Percentiles rank a stretch among this genome's conserved stretches.
Conservation (phyloP, 2,329 filamentous ascomycete species). For the Nigrograna mackinnonii region DNA sequence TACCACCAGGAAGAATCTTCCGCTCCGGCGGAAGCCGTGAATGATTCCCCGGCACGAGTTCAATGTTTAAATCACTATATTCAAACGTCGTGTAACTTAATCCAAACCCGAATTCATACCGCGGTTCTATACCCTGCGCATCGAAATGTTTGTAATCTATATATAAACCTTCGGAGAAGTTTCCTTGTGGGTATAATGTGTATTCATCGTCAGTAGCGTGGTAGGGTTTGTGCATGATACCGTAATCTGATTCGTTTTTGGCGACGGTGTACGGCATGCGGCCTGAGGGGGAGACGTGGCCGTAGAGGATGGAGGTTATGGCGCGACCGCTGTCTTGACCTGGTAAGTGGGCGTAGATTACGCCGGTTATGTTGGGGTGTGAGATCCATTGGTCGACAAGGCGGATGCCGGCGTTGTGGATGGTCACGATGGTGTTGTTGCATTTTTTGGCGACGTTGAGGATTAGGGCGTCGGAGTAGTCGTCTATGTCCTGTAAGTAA, state of each 20-base stretch:
- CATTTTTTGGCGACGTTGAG: slow-evolving; percentile 45
- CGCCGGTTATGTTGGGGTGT: slow-evolving; percentile 44
- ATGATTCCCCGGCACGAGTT: neutral
- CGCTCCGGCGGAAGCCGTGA: neutral
- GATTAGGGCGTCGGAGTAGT: slow-evolving; percentile 25
- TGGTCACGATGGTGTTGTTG: slow-evolving; percentile 51
- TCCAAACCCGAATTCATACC: slow-evolving; percentile 21
- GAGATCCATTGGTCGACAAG: slow-evolving; percentile 44
- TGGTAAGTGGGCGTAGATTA: slow-evolving; percentile 42
- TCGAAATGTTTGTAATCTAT: slow-evolving; percentile 61
- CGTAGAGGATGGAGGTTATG: slow-evolving; percentile 62
- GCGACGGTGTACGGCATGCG: slow-evolving; percentile 86
- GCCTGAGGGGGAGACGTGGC: slow-evolving; percentile 74
- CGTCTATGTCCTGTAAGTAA: neutral
- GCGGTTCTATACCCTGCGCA: slow-evolving; percentile 19
- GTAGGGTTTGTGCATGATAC: slow-evolving; percentile 35
- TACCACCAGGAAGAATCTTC: slow-evolving; percentile 46
- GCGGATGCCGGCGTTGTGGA: slow-evolving; percentile 31
- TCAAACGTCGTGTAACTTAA: slow-evolving; percentile 19
- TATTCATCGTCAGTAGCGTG: too few species aligned
- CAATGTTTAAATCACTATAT: slow-evolving; percentile 3
- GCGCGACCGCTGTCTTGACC: slow-evolving; percentile 44
- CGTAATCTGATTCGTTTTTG: slow-evolving; percentile 70
- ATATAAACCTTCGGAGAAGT: slow-evolving; percentile 56
- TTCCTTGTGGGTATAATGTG: slow-evolving; percentile 43